Percentiles rank a stretch among this genome's conserved stretches.
Conservation (phyloP, 2,329 filamentous ascomycete genomes). For the Aspergillus ochraceus region DNA sequence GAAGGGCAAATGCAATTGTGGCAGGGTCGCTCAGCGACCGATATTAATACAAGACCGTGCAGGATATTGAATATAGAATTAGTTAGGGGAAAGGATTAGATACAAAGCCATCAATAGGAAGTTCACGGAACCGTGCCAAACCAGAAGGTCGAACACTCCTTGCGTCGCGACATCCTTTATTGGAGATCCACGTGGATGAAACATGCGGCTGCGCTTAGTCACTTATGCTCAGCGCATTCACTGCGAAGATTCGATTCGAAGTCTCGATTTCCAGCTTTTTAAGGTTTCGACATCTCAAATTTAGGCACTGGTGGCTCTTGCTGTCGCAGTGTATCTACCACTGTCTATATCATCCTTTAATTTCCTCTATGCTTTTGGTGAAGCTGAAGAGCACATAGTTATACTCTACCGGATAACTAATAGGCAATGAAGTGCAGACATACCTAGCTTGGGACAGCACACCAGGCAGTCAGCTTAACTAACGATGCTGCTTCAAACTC, state of each 20-base stretch:
- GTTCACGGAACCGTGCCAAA: not conserved
- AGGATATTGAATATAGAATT: not conserved
- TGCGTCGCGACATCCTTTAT: slow-evolving; percentile 4
- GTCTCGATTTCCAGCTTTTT: not conserved
- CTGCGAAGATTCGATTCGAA: not conserved
- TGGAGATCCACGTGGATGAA: slow-evolving; percentile 7
- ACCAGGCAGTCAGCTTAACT: no score
- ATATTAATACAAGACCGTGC: not conserved
- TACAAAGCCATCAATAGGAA: not conserved
- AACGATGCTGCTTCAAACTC: no score
- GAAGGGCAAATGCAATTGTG: not conserved
- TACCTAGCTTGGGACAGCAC: no score
- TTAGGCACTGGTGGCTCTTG: no score
- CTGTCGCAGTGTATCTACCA: no score
- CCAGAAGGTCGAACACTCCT: not conserved
- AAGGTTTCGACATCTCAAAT: not conserved
- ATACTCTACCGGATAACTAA: no score
- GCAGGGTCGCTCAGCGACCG: not conserved
- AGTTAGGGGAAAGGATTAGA: not conserved
- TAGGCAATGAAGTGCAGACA: no score
- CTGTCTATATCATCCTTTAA: no score
- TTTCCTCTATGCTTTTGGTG: no score
- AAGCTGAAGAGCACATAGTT: no score
- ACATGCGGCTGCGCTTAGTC: not conserved
- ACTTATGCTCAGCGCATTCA: not conserved